Base-by-base conservation (phyloP, 345 rosid genomes). In the Kernera saxatilis region DNA sequence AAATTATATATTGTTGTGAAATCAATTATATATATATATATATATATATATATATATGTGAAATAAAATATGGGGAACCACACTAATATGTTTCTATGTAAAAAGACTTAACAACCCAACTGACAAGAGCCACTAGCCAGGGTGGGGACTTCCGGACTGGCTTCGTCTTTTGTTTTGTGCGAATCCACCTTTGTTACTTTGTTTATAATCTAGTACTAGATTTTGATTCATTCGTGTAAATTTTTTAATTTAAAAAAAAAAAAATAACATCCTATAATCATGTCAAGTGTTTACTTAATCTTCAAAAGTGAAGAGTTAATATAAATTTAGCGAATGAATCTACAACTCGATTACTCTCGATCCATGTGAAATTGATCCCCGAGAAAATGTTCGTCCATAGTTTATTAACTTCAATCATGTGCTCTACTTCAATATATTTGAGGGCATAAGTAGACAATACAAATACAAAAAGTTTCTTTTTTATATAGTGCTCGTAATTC, bases 81-180 rank as follows among this genome's bases (percentile, higher is more conserved):
- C 49, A 69, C 18, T 45, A 45, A 23, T 15, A 33, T 33, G 8
- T 37, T 44, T 33, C 33, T 23, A 15, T 43, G 12, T 30, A 44
- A 19, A 14, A 30, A 55, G 25, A 22, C 53, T 19, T 19, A 30
- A 54, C 63, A 52, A 67, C 23, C 43, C 11, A 54, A 53, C 22
- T 43, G 72, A 41, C 33, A 54, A 29, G 13, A 55, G 25, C 45
- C 45, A 55, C 12, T 54, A 44, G 54, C 72, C 23, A 54, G 17
- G 22, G 27, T 44, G 25, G 36, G 62, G 54, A 45, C 46, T 45
- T 35, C 13, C 55, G 7, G 18, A 44, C 14, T 69, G 45, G 73
- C 56, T 33, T 35, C 53, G 33, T 29, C 29, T 69, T 57, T 45
- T 55, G 64, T 69, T 69, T 13, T 56, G 44, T 56, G 26, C 8